Evolutionary conservation across 2,329 filamentous ascomycete genomes (phyloP), one percentile per base, ranked within the genome.

Genomic region (Calonectria multiphialidica): DNA sequence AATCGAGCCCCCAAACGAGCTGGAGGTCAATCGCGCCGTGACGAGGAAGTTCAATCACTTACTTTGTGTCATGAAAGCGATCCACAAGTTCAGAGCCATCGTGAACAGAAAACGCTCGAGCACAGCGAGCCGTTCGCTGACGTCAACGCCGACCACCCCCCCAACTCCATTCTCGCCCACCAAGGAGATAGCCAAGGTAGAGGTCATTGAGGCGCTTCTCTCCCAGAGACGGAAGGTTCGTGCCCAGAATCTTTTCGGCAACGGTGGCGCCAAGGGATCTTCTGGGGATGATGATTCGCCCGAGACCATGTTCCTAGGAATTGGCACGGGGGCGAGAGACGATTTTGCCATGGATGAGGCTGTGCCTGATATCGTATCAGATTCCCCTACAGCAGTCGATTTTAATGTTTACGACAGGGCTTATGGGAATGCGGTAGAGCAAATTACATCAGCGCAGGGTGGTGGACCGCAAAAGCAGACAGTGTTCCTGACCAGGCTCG

Each of bases 381-480:
- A 98, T 83, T 97, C 94, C 1, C 96, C 96, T 3, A 93, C 93
- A 0, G 93, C 93, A 1, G 94, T 94, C 7, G 95, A 97, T 72
- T 95, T 95, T 77, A 92, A 97, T 80, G 93, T 98, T 70, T 98
- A 98, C 82, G 95, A 98, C 82, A 91, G 90, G 1, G 96, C 96
- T 0, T 98, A 98, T 81, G 91, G 94, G 79, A 80, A 81, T 23
- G 90, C 94, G 72, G 95, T 98, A 84, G 90, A 97, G 33, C 90
- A 93, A 18, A 96, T 98, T 78, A 85, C 83, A 76, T 79, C 85
- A 33, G 47, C 72, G 18, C 76, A 75, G n/a, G n/a, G n/a, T 37
- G 86, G 83, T 71, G 81, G 84, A 28, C 80, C 83, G 18, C 80
- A 84, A 55, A 81, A 82, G 64, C 84, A 86, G 16, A 83, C 84